Percentiles rank a stretch among this genome's conserved stretches.
Conservation (phyloP, 495 filamentous ascomycete genomes). For the Penicillium coprophilum region DNA sequence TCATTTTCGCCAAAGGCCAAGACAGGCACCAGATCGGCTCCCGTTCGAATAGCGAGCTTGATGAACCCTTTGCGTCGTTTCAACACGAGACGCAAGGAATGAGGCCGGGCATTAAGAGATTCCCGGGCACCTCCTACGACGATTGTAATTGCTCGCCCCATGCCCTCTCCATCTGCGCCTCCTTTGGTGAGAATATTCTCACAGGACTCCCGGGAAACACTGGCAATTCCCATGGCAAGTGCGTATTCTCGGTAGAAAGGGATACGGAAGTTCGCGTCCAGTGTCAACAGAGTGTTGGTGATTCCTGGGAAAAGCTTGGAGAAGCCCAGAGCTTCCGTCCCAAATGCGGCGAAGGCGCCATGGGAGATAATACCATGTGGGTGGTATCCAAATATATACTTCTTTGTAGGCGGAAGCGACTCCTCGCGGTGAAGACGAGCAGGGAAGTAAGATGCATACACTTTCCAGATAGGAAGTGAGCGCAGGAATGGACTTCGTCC, state of each 20-base stretch:
- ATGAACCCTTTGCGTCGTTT: constrained; percentile 87
- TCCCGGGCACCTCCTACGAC: constrained; percentile 92
- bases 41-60: constrained; percentile 85
- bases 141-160: constrained; percentile 94
- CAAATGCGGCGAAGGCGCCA: constrained; percentile 90
- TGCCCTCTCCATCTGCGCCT: constrained; percentile 77
- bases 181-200: constrained; percentile 79
- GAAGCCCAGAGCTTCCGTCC: constrained; percentile 88
- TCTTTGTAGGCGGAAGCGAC: constrained; percentile 71
- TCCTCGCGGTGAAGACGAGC: constrained; percentile 81
- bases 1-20: constrained; percentile 94
- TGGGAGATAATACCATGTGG: constrained; percentile 96
- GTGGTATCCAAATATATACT: constrained; percentile 98
- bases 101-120: constrained; percentile 80
- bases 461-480: constrained; percentile 74
- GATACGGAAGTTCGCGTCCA: constrained; percentile 89
- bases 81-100: constrained; percentile 70
- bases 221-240: constrained; percentile 78
- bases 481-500: constrained; percentile 73
- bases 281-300: constrained; percentile 83
- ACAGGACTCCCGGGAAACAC: constrained; percentile 87
- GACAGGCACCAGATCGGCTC: constrained; percentile 89
- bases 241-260: constrained; percentile 93
- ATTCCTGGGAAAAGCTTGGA: constrained; percentile 91
- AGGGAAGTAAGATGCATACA: constrained; percentile 93